Evolutionary conservation across 2,329 filamentous ascomycete genomes (phyloP), one percentile per base, ranked within the genome.

Genomic region (Penicillium capsulatum): DNA sequence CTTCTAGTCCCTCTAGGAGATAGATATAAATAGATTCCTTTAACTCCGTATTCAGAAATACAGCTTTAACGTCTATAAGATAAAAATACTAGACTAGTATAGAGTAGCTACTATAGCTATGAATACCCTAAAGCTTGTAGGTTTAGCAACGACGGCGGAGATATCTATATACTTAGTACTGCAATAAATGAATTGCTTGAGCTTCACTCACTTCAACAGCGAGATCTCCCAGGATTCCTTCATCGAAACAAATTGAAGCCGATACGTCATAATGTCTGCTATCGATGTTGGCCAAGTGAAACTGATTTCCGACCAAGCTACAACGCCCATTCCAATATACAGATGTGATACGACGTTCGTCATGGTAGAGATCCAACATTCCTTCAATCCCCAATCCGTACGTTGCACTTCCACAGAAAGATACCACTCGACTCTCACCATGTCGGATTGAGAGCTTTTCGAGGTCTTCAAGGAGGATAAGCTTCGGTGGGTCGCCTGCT

Each of bases 311-410:
- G 27, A 20, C 2, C 0, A 22, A 20, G 7, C 34, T 19, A 35
- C 38, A 39, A 14, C 34, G 38, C 10, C 42, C 42, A 10, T 39
- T 42, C 42, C 42, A 45, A 14, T 42, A 45, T 3, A 45, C 17
- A 19, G 42, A 42, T 3, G 38, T 31, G 3, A 42, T 39, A 8
- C 15, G 31, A 31, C 3, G 2, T 4, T 32, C n/a, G 13, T 26
- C 36, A 26, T 24, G 30, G 9, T 10, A 8, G 16, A 42, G 35
- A 9, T 45, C 43, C 13, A 39, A 17, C 34, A 39, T 45, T 16
- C 38, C 38, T 33, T 45, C 39, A 3, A 37, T 27, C 5, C 37
- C 42, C 4, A 37, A 8, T 19, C 27, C 20, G 10, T 34, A 29
- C 3, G 37, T 15, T 11, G 37, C 37, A 36, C 42, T 44, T 24